Percentiles rank a stretch among this genome's conserved stretches.
Conservation (phyloP, 768 basidiomycete genomes). For the Holtermanniella nyarrowii region DNA sequence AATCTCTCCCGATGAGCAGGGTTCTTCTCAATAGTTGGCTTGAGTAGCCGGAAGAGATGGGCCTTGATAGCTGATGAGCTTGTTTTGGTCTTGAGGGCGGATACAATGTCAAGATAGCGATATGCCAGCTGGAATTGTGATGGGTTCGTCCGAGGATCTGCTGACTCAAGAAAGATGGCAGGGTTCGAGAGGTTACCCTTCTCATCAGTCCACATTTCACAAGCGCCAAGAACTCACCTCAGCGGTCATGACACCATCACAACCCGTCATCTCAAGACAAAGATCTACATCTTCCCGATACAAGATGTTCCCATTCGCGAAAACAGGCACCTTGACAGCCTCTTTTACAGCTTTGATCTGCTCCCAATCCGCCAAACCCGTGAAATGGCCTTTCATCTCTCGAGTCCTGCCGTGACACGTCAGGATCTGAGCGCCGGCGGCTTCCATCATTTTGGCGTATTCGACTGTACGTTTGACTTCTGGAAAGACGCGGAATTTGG, state of each 20-base stretch:
- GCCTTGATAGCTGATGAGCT: slow-evolving; percentile 69
- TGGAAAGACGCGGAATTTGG: slow-evolving; percentile 87
- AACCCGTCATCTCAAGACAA: slow-evolving; percentile 74
- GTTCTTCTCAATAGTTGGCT: slow-evolving; percentile 57
- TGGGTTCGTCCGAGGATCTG: slow-evolving; percentile 30
- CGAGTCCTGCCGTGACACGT: slow-evolving; percentile 85
- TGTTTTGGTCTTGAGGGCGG: slow-evolving; percentile 59
- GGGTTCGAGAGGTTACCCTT: slow-evolving; percentile 88
- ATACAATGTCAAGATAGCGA: slow-evolving; percentile 77
- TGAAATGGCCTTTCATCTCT: slow-evolving; percentile 79
- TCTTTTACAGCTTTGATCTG: slow-evolving; percentile 85
- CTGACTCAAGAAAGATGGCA: slow-evolving; percentile 50
- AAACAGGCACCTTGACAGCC: slow-evolving; percentile 77
- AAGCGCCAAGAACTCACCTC: slow-evolving; percentile 42
- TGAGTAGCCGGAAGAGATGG: slow-evolving; percentile 85
- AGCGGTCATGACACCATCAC: slow-evolving; percentile 87
- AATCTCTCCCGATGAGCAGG: slow-evolving; percentile 3
- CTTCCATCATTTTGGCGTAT: slow-evolving; percentile 92
- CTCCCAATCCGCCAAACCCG: slow-evolving; percentile 76
- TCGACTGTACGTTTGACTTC: slow-evolving; percentile 76
- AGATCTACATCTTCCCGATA: slow-evolving; percentile 69
- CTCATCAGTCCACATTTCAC: not conserved
- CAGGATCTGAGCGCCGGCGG: slow-evolving; percentile 87
- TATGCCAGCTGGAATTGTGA: slow-evolving; percentile 54
- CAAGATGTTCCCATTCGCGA: slow-evolving; percentile 93